These are phyloP conservation scores for Jamesozyma jinghongensis DNA, from an alignment of 805 yeast genomes.

Conservation along the genomic window DNA sequence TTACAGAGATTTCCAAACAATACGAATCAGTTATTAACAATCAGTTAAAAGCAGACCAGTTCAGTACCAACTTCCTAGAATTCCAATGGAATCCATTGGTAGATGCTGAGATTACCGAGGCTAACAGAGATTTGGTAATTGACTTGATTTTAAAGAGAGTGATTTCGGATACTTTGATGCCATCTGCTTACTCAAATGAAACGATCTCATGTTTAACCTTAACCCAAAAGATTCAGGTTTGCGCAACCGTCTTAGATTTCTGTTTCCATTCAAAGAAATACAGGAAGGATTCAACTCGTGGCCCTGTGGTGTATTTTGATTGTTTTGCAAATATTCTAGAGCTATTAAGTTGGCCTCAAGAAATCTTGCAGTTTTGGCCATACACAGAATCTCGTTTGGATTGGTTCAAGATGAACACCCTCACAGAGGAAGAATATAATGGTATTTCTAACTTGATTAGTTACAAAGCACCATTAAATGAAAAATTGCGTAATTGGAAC, in stretches of 20 bases:
- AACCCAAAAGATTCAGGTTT: conserved; percentile 4
- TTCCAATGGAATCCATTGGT: conserved; percentile 13
- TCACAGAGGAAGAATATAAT: conserved; percentile 5
- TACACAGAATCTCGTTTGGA: conserved; percentile 24
- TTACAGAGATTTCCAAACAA: conserved; percentile 4
- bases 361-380: conserved; percentile 21
- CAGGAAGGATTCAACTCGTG: conserved; percentile 10
- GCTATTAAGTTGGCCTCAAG: conserved; percentile 20
- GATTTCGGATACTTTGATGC: conserved; percentile 9
- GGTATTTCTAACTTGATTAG: conserved; percentile 24
- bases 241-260: conserved; percentile 20
- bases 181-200: not conserved
- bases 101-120: not conserved
- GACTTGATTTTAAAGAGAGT: conserved; percentile 13
- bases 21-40: not conserved
- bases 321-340: conserved; percentile 15
- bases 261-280: conserved; percentile 15
- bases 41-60: not conserved
- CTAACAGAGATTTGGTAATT: conserved; percentile 9
- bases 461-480: conserved; percentile 25
- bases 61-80: conserved; percentile 6
- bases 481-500: conserved; percentile 27
- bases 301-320: conserved; percentile 21
- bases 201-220: not conserved
- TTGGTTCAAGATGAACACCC: conserved; percentile 22